A percentile compares a stretch with the other conserved stretches of the same genome.
Evolutionary conservation across 768 basidiomycete genomes (phyloP).

Genomic region (Hemileccinum rubropunctum): DNA sequence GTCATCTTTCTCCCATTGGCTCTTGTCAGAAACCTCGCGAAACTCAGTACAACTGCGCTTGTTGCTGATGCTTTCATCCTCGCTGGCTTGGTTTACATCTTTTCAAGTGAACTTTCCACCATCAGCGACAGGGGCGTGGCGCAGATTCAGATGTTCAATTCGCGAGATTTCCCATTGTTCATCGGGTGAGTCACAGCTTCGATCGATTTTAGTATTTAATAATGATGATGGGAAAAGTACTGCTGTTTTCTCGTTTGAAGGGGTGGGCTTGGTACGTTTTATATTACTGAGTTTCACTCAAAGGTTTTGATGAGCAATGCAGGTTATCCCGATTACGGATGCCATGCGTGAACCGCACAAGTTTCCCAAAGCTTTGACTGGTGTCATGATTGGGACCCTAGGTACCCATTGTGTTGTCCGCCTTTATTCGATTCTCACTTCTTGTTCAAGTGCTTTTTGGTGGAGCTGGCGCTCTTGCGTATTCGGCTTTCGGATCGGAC

Average conservation of each 20-base stretch:
- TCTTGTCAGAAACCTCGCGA: slow-evolving; percentile 91
- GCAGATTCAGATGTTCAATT: slow-evolving; percentile 83
- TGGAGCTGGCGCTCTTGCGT: slow-evolving; percentile 83
- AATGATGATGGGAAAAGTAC: slow-evolving; percentile 50
- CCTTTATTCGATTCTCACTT: slow-evolving; percentile 4
- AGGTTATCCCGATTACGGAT: slow-evolving; percentile 95
- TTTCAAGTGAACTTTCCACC: slow-evolving; percentile 75
- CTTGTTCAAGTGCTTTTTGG: slow-evolving; percentile 68
- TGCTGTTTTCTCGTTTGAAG: slow-evolving; percentile 98
- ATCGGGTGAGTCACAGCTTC: slow-evolving; percentile 63
- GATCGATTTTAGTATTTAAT: not conserved
- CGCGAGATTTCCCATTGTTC: slow-evolving; percentile 84
- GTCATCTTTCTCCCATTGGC: slow-evolving; percentile 87
- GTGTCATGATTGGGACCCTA: slow-evolving; percentile 86
- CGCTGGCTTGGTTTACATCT: slow-evolving; percentile 82
- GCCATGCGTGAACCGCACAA: slow-evolving; percentile 94
- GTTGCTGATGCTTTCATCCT: slow-evolving; percentile 95
- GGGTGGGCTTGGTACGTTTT: slow-evolving; percentile 78
- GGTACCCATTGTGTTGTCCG: slow-evolving; percentile 38
- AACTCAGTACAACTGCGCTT: slow-evolving; percentile 88
- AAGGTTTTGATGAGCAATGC: slow-evolving; percentile 7
- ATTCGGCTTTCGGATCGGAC: slow-evolving; percentile 82
- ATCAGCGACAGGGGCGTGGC: slow-evolving; percentile 70
- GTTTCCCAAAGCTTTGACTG: slow-evolving; percentile 84
- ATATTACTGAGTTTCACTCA: not conserved